Base-by-base conservation (phyloP, 1,139 yeast species). In the Taphrina sp. region DNA sequence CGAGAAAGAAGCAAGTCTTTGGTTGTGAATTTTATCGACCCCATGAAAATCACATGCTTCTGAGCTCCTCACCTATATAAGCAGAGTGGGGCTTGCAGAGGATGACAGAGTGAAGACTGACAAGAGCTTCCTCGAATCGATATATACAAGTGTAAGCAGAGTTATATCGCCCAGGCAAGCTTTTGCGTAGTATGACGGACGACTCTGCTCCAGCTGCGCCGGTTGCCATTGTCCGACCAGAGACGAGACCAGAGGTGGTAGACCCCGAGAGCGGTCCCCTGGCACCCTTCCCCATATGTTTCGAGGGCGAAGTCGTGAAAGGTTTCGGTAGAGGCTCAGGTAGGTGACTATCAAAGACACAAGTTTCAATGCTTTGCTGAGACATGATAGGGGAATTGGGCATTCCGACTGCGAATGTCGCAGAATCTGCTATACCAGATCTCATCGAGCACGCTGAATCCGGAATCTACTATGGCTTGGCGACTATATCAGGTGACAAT, bases 311-410 rank as follows among this genome's bases (percentile, higher is more conserved):
- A 19, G 81, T 94, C 35, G 78, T 86, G 20, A 78, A 92, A 39
- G 98, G 99, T 0, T 92, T 87, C 70, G 99, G 98, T 3, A 77
- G 99, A 59, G 99, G 99, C 0, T 87, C 96, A 71, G 94, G 0
- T 96, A 89, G 64, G 75, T 94, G 46, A 97, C 97, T 0, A 85
- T 89, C 56, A 98, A 98, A 92, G 98, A 0, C 98, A 97, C 16
- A 92, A 92, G 24, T 2, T 19, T 16, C 8, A 2, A 16, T 20
- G n/a, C n/a, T n/a, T n/a, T 16, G 17, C 10, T n/a, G 12, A 22
- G 12, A 10, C 7, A 43, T 19, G 20, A 23, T 3, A 45, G 41
- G 33, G 28, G 49, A 42, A 90, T 22, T 49, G 7, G 54, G 54
- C 34, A 49, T 49, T 12, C 88, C 90, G 0, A 77, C 87, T 8